Conservation (phyloP, 176 grass and related monocot genomes). For the Zea mays region Zm-B73-REFERENCE-NAM-5.0 NC_050100.1:68187501-68188000, state of each 20-base stretch:
- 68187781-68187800: background rate
- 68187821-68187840: background rate
- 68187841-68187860: background rate
- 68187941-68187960: slow-evolving; percentile 50
- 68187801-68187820: slow-evolving; percentile 7
- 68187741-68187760: background rate
- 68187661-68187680: background rate
- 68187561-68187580: slow-evolving; percentile 60
- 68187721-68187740: slow-evolving; percentile 50
- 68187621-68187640: background rate
- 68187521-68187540: slow-evolving; percentile 49
- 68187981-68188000: slow-evolving; percentile 16
- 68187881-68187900: slow-evolving; percentile 42
- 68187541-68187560: slow-evolving; percentile 57
- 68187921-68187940: slow-evolving; percentile 67
- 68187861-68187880: slow-evolving; percentile 11
- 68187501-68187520: slow-evolving; percentile 64
- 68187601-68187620: slow-evolving; percentile 22
- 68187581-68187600: slow-evolving; percentile 56
- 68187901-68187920: slow-evolving; percentile 62
- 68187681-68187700: slow-evolving; percentile 2
- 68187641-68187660: background rate
- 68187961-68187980: slow-evolving; percentile 38
- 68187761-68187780: background rate
- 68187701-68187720: slow-evolving; percentile 67